These are phyloP conservation scores for Corrigiola litoralis DNA, from an alignment of 179 eudicot species.

Conservation along the genomic window DNA sequence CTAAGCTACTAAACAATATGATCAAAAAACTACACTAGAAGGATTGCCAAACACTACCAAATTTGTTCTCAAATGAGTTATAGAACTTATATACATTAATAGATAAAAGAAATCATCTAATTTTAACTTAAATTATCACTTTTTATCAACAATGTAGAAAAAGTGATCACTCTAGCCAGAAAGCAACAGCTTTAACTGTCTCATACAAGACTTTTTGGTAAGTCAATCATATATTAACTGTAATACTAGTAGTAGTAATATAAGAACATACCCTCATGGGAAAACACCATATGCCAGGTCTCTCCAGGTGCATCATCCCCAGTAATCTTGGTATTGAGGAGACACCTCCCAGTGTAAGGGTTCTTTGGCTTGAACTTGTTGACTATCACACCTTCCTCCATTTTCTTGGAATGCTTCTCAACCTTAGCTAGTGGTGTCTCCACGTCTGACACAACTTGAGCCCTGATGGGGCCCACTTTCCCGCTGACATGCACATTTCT, in stretches of 20 bases:
- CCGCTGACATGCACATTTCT: conserved; percentile 50
- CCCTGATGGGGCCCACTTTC: conserved; percentile 54
- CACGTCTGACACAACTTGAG: conserved; percentile 69
- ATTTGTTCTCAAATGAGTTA: too few species aligned
- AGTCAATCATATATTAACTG: too few species aligned
- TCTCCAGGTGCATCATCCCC: conserved; percentile 99
- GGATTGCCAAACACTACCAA: too few species aligned
- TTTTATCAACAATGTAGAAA: too few species aligned
- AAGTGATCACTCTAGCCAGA: too few species aligned
- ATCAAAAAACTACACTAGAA: too few species aligned
- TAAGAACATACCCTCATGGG: conserved; percentile 62
- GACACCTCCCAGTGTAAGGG: conserved; percentile 77
- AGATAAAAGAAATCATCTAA: too few species aligned
- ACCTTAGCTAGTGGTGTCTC: conserved; percentile 50
- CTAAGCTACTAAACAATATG: too few species aligned
- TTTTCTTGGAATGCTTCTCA: conserved; percentile 78
- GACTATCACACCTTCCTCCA: conserved; percentile 78
- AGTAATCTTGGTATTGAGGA: conserved; percentile 87
- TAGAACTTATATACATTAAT: too few species aligned
- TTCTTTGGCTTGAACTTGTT: conserved; percentile 91
- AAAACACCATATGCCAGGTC: conserved; percentile 97
- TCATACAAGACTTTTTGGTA: too few species aligned
- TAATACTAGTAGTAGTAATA: not conserved
- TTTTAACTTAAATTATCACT: too few species aligned
- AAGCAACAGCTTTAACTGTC: too few species aligned